Evolutionary conservation across 139 green algal genomes (phyloP).

Genomic region (Asterochloris sp.): DNA sequence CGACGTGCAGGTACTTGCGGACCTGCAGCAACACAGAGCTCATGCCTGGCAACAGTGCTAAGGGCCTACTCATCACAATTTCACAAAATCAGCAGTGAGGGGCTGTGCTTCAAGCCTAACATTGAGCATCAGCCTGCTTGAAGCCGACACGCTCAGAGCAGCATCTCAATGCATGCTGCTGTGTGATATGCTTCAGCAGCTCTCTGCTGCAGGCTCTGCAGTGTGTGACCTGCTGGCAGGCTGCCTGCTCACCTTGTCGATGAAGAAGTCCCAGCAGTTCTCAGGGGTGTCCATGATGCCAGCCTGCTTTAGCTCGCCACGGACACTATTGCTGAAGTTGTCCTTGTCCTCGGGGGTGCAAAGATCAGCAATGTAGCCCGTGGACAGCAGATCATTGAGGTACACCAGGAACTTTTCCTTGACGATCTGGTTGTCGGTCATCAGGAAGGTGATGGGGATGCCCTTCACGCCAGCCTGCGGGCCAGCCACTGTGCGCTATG

Average conservation of each 20-base stretch:
- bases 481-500: no score
- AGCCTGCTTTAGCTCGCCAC: constrained; percentile 76
- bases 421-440: constrained; percentile 87
- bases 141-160: no score
- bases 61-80: no score
- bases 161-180: neutral
- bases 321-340: constrained; percentile 75
- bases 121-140: no score
- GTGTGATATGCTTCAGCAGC: neutral
- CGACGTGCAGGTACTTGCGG: constrained; percentile 79
- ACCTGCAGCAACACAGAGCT: constrained; percentile 32
- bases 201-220: neutral
- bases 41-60: neutral
- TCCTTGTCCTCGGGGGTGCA: constrained; percentile 78
- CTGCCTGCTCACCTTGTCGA: constrained; percentile 63
- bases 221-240: neutral
- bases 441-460: constrained; percentile 72
- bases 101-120: no score
- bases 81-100: no score
- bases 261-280: constrained; percentile 89
- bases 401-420: constrained; percentile 88
- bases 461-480: constrained; percentile 57
- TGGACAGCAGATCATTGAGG: constrained; percentile 89
- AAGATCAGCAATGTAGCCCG: constrained; percentile 75
- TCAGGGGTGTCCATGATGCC: constrained; percentile 79